Conservation (phyloP, 495 filamentous ascomycete species). For the Xylaria intraflava region DNA sequence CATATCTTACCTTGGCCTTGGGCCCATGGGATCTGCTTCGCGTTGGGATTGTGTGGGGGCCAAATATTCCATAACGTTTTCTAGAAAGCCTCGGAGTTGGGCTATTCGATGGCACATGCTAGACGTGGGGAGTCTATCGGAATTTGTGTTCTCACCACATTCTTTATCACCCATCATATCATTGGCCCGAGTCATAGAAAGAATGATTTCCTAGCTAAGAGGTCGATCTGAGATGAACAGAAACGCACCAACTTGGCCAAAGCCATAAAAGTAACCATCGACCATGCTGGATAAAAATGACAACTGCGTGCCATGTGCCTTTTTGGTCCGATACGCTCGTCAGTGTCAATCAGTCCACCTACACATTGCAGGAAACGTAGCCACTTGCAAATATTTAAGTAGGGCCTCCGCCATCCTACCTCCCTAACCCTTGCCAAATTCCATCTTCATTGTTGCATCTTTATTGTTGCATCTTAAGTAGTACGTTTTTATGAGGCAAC, state of each 20-base stretch:
- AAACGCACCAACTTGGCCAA: constrained; percentile 1
- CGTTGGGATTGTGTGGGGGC: too few species aligned
- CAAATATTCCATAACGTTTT: too few species aligned
- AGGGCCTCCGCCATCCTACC: neutral
- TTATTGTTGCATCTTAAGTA: neutral
- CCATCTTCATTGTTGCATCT: neutral
- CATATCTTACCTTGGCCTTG: too few species aligned
- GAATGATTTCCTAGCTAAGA: neutral
- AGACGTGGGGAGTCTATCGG: neutral
- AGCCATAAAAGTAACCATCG: neutral
- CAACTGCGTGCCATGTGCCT: neutral
- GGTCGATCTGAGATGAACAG: neutral
- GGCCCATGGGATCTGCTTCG: too few species aligned
- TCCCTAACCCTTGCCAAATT: neutral
- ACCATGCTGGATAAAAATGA: neutral
- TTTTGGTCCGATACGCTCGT: neutral
- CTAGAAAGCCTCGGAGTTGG: too few species aligned
- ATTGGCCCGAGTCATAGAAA: neutral
- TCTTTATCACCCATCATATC: neutral
- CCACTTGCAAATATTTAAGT: neutral
- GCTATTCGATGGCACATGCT: neutral
- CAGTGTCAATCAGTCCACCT: neutral
- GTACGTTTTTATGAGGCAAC: neutral
- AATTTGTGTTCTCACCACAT: neutral
- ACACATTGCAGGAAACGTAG: neutral